A percentile compares a stretch with the other conserved stretches of the same genome.
Evolutionary conservation across 1,139 yeast genomes (phyloP).

Genomic region (Magnusiomyces magnusii): DNA sequence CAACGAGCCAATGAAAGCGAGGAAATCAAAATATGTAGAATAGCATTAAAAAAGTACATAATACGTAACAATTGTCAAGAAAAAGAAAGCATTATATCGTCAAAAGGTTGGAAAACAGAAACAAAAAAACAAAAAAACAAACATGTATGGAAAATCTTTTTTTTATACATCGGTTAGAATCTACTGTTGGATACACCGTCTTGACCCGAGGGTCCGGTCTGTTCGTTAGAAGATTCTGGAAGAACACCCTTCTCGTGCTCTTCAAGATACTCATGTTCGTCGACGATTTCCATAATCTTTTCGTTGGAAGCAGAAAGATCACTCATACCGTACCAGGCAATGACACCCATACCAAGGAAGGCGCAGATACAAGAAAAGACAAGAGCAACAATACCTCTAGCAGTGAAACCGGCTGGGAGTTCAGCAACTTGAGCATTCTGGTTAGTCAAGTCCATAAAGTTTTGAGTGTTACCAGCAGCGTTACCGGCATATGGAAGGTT

Average conservation of each 20-base stretch:
- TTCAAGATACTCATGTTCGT: neutral
- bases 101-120: too few species aligned
- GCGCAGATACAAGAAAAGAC: conserved; percentile 75
- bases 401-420: conserved; percentile 83
- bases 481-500: conserved; percentile 55
- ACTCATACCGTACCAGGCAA: conserved; percentile 74
- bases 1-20: too few species aligned
- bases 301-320: conserved; percentile 33
- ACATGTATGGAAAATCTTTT: neutral
- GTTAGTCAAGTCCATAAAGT: conserved; percentile 62
- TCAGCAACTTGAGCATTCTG: conserved; percentile 56
- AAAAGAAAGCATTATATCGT: too few species aligned
- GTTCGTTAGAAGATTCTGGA: neutral
- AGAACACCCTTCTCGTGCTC: neutral
- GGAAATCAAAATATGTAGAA: too few species aligned
- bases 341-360: conserved; percentile 64
- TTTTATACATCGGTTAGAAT: neutral
- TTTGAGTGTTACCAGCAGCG: conserved; percentile 70
- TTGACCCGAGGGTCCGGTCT: neutral
- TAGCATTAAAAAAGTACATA: too few species aligned
- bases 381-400: conserved; percentile 83
- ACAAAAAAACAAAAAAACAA: too few species aligned
- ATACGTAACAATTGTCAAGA: too few species aligned
- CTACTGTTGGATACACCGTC: neutral
- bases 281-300: neutral